Evolutionary conservation across 2,329 filamentous ascomycete genomes (phyloP), one percentile per base, ranked within the genome.

Genomic region (Pleurostoma richardsiae): DNA sequence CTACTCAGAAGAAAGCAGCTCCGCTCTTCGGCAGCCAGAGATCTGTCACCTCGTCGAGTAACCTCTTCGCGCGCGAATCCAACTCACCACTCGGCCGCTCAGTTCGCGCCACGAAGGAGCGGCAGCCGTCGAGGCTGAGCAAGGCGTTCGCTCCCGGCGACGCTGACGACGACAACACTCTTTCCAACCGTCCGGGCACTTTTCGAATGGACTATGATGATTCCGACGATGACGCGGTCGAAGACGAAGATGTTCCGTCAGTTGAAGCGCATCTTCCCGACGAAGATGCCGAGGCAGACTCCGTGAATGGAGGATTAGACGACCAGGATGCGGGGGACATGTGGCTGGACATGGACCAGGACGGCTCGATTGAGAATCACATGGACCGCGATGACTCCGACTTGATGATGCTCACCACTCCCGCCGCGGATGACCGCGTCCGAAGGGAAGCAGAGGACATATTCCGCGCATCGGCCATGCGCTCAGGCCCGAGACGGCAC

Each of bases 391-490:
- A 74, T 38, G 71, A 71, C 27, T 69, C 72, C 26, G 77, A 82
- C 49, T 56, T 81, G 39, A 69, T 82, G 64, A 71, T 80, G 68
- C 65, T 81, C 42, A 67, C 72, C 40, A 80, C 77, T 6, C 76
- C 79, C 1, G 75, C 77, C 3, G 78, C 76, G 4, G 76, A 73
- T 10, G 68, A 72, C 49, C 72, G 74, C 42, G 70, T 81, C 49
- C 69, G 70, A 44, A 71, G 65, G 47, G 78, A 83, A 60, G 79
- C 79, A 10, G 75, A 81, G 49, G 71, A 72, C 45, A 73, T 81
- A 46, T 77, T 74, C 56, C 74, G 76, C 38, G 73, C 75, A 40
- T 80, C 78, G 4, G 62, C 73, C 11, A 68, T 71, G 48, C 73
- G 69, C 40, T 68, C 73, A 47, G 51, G 66, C 53, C 52, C 63